phyloP scores from a whole-genome alignment of 371 early-diverging fungal genomes.

The Catenaria anguillulae region DNA sequence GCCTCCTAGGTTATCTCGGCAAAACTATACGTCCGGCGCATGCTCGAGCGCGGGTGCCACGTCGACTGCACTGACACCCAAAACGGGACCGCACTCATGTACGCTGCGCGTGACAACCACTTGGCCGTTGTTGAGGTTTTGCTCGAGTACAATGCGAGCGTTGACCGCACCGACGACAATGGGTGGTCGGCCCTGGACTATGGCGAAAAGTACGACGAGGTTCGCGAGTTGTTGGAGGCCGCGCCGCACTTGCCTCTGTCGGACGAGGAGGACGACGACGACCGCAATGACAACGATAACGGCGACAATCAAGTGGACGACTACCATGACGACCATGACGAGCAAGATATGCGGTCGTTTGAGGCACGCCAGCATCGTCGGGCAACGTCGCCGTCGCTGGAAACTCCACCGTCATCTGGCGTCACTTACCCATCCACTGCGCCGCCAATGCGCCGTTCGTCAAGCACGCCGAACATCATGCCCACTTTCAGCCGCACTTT shows the following conservation, averaged over 20 bases:
- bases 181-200: background rate
- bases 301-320: too few relatives aligned
- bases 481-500: too few relatives aligned
- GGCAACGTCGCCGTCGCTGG: too few relatives aligned
- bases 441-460: too few relatives aligned
- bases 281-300: too few relatives aligned
- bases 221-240: background rate
- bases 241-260: background rate
- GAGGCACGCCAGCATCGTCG: too few relatives aligned
- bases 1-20: background rate
- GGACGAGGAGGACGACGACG: too few relatives aligned
- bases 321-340: too few relatives aligned
- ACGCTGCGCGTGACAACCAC: conserved; percentile 5
- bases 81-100: conserved; percentile 2
- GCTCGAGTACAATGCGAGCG: background rate
- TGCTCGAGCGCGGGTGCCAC: background rate
- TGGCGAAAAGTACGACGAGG: background rate
- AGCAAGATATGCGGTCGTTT: too few relatives aligned
- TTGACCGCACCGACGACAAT: background rate
- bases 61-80: conserved; percentile 2
- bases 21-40: background rate
- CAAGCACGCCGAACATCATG: too few relatives aligned
- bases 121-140: background rate
- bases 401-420: too few relatives aligned
- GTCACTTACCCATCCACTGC: too few relatives aligned